Percentiles rank a stretch among this genome's conserved stretches.
Evolutionary conservation across 352 stramenopile species (phyloP).

Genomic region (Phytophthora fragariae): DNA sequence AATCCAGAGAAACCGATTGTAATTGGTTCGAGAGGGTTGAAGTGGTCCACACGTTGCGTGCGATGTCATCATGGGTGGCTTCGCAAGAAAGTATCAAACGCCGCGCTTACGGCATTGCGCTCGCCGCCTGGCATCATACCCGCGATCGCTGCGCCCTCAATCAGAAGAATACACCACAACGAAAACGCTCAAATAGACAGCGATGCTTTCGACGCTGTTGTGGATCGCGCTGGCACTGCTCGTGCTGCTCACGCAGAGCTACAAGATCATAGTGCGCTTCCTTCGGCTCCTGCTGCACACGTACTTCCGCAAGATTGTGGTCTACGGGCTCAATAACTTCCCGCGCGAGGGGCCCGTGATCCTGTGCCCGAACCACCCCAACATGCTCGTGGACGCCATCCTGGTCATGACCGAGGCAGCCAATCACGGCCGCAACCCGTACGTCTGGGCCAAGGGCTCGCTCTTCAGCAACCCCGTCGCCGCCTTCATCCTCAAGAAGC

Average conservation of each 20-base stretch:
- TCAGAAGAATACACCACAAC: not conserved
- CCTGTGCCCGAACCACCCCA: slow-evolving; percentile 82
- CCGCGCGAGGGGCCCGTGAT: slow-evolving; percentile 82
- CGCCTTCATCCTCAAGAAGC: slow-evolving; percentile 47
- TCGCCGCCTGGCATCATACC: slow-evolving; percentile 1
- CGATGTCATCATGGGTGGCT: slow-evolving; percentile 1
- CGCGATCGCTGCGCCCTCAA: slow-evolving; percentile 1
- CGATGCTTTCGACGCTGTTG: slow-evolving; percentile 48
- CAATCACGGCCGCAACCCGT: slow-evolving; percentile 62
- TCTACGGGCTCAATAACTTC: slow-evolving; percentile 84
- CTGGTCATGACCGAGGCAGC: slow-evolving; percentile 79
- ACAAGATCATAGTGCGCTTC: slow-evolving; percentile 72
- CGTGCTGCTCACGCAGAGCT: slow-evolving; percentile 62
- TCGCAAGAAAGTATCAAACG: slow-evolving; percentile 20
- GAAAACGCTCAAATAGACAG: not conserved
- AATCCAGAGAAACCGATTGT: too few relatives aligned
- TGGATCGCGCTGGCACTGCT: slow-evolving; percentile 57
- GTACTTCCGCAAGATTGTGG: slow-evolving; percentile 84
- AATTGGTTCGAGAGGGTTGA: not conserved
- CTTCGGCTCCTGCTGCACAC: slow-evolving; percentile 70
- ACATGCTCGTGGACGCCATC: slow-evolving; percentile 84
- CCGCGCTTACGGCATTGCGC: slow-evolving; percentile 10
- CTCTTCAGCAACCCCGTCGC: slow-evolving; percentile 69
- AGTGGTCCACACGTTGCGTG: not conserved
- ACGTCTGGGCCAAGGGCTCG: slow-evolving; percentile 81